Evolutionary conservation across 176 grass and related monocot species (phyloP).

Genomic region (Carex littledalei): DNA sequence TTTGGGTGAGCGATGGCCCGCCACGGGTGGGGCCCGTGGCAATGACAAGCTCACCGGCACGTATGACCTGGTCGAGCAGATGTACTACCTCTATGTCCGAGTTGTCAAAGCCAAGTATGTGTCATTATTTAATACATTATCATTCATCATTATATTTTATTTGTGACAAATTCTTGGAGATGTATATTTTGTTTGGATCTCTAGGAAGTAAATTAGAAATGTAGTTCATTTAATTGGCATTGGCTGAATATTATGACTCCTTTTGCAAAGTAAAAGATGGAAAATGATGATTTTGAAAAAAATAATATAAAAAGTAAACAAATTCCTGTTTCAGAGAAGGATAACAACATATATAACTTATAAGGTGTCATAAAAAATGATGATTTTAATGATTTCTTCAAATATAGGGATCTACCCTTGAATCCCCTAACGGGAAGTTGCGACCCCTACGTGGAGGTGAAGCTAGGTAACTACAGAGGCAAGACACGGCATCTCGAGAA

Average conservation of each 20-base stretch:
- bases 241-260: not conserved
- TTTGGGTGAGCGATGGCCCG: conserved; percentile 79
- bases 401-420: conserved; percentile 36
- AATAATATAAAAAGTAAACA: not conserved
- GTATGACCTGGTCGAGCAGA: conserved; percentile 94
- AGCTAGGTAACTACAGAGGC: conserved; percentile 88
- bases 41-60: conserved; percentile 89
- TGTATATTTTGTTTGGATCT: not conserved
- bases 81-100: conserved; percentile 91
- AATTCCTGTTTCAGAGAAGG: too few relatives aligned
- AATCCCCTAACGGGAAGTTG: conserved; percentile 64
- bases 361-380: not conserved
- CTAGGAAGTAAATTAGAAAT: not conserved
- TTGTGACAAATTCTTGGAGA: not conserved
- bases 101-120: conserved; percentile 70
- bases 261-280: not conserved
- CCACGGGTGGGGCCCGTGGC: conserved; percentile 43
- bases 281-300: not conserved
- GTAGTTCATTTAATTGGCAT: not conserved
- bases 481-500: conserved; percentile 61
- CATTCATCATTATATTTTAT: conserved; percentile 5
- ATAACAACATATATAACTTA: not conserved
- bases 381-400: conserved; percentile 7
- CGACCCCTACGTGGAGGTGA: conserved; percentile 85
- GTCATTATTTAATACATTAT: not conserved